Evolutionary conservation across 2,329 filamentous ascomycete genomes (phyloP).

Genomic region (Hypoxylon sp.): DNA sequence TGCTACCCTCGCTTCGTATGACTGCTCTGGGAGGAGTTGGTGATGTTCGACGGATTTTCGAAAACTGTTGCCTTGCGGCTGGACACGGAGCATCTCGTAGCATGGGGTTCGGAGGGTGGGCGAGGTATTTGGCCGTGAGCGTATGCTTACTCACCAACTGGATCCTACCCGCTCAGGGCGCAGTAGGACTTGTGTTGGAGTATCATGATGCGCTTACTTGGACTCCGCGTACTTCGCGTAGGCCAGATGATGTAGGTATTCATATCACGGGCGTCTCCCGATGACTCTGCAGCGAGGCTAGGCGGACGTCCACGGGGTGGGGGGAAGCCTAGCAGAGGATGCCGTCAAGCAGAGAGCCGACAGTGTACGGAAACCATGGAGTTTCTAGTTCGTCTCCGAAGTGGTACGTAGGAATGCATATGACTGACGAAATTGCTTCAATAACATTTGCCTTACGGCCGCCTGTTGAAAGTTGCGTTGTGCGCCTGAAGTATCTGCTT

Average conservation of each 20-base stretch:
- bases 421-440: neutral
- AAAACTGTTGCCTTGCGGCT: slow-evolving; percentile 1
- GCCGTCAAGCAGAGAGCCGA: neutral
- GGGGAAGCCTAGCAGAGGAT: neutral
- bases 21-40: neutral
- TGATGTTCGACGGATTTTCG: neutral
- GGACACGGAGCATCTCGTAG: no score
- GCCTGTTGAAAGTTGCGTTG: neutral
- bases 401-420: neutral
- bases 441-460: neutral
- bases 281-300: neutral
- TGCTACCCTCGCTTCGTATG: neutral
- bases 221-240: neutral
- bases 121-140: neutral
- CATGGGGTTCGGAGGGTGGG: neutral
- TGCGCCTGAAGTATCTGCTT: neutral
- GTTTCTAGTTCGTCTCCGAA: neutral
- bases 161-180: neutral
- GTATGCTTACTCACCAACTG: slow-evolving; percentile 1
- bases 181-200: slow-evolving; percentile 10
- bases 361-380: neutral
- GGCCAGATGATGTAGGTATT: neutral
- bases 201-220: neutral
- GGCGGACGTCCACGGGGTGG: slow-evolving; percentile 2
- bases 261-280: slow-evolving; percentile 8